Conservation (phyloP, 2,329 filamentous ascomycete species). For the Coleophoma cylindrospora region DNA sequence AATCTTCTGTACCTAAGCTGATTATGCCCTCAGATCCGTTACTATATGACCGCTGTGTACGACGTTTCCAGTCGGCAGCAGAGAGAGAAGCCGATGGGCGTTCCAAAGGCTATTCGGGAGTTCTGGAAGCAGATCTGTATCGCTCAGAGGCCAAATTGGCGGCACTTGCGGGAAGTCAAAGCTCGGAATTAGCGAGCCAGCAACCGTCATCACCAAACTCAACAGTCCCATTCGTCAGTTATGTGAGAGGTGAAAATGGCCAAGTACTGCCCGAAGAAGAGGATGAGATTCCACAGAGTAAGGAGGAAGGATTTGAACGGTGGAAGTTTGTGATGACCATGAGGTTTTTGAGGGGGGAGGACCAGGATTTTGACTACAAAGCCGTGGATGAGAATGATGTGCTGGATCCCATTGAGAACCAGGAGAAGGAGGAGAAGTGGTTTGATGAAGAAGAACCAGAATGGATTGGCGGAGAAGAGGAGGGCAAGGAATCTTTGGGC, state of each 20-base stretch:
- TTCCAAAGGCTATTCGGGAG: slow-evolving; percentile 28
- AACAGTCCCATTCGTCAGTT: slow-evolving; percentile 18
- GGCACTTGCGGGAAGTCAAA: slow-evolving; percentile 13
- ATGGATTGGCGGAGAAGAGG: slow-evolving; percentile 18
- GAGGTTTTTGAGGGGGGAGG: slow-evolving; percentile 26
- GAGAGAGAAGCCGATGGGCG: slow-evolving; percentile 29
- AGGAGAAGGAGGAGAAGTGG: slow-evolving; percentile 27
- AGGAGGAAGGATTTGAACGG: slow-evolving; percentile 25
- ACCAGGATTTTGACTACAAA: slow-evolving; percentile 28
- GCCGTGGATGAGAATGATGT: slow-evolving; percentile 25
- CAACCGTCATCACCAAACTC: background rate
- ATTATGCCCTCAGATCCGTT: slow-evolving; percentile 24
- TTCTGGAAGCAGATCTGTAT: slow-evolving; percentile 29
- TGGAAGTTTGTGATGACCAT: slow-evolving; percentile 29
- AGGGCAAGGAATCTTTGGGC: slow-evolving; percentile 8
- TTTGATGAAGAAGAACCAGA: slow-evolving; percentile 29
- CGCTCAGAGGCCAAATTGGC: slow-evolving; percentile 28
- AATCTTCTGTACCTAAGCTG: slow-evolving; percentile 4
- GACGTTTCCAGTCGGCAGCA: slow-evolving; percentile 25
- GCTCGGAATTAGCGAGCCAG: background rate
- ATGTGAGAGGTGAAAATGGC: slow-evolving; percentile 17
- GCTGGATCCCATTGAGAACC: slow-evolving; percentile 24
- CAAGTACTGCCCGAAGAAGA: slow-evolving; percentile 24
- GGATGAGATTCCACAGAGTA: slow-evolving; percentile 23
- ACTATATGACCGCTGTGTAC: slow-evolving; percentile 27